Percentiles rank a stretch among this genome's conserved stretches.
These are phyloP conservation scores for Mucor saturninus DNA, from an alignment of 371 early-diverging fungal genomes.

Conservation along the genomic window DNA sequence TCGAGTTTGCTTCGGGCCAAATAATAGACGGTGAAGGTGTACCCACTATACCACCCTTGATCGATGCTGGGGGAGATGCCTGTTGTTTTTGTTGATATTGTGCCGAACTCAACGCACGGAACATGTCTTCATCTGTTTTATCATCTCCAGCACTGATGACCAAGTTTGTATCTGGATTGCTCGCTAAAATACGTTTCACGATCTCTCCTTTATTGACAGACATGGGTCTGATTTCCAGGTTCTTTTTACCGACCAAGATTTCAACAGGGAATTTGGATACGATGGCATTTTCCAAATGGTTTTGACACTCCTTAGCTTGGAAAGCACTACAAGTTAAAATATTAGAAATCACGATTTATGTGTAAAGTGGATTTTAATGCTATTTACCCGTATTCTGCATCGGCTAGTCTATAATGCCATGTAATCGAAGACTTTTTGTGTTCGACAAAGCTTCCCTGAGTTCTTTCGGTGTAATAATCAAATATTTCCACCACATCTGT, in stretches of 20 bases:
- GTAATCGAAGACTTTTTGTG: slow-evolving; percentile 84
- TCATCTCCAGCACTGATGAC: slow-evolving; percentile 95
- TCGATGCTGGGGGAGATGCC: background rate
- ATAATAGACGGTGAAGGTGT: background rate
- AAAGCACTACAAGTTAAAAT: slow-evolving; percentile 44
- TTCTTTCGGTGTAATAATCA: slow-evolving; percentile 89
- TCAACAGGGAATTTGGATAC: slow-evolving; percentile 86
- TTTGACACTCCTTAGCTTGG: slow-evolving; percentile 90
- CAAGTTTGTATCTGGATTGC: slow-evolving; percentile 75
- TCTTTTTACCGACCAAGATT: slow-evolving; percentile 93
- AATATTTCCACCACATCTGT: slow-evolving; percentile 85
- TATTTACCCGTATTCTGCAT: slow-evolving; percentile 74
- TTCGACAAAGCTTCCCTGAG: slow-evolving; percentile 84
- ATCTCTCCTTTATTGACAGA: slow-evolving; percentile 90
- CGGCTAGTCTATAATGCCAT: slow-evolving; percentile 92
- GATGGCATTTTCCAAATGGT: slow-evolving; percentile 81
- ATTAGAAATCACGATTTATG: slow-evolving; percentile 42
- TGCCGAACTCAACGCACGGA: slow-evolving; percentile 59
- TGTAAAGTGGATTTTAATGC: slow-evolving; percentile 1
- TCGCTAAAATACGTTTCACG: slow-evolving; percentile 76
- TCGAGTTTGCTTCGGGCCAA: slow-evolving; percentile 16
- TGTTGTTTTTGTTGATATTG: slow-evolving; percentile 22
- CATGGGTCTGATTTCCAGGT: slow-evolving; percentile 86
- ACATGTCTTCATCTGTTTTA: slow-evolving; percentile 96
- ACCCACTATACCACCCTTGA: background rate